Evolutionary conservation across 768 basidiomycete genomes (phyloP), one percentile per base, ranked within the genome.

Genomic region (Tephrocybe sp.): DNA sequence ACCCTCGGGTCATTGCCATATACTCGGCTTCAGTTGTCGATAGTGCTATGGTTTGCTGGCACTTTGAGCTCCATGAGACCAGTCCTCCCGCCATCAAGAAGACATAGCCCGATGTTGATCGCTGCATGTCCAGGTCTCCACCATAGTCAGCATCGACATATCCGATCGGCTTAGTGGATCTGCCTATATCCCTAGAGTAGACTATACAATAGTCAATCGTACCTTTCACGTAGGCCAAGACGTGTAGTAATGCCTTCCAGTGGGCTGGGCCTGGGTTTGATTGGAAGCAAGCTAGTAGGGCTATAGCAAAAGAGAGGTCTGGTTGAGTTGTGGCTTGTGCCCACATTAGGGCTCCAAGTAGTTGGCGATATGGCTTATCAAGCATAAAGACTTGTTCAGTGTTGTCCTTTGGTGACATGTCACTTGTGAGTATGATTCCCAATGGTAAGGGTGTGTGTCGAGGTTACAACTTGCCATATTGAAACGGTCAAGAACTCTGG

Each of bases 231-330:
- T 30, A 30, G 28, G 28, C 28, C 5, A 30, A 11, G 6, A 74
- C 39, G 48, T 70, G 70, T 25, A 69, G 62, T 15, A 71, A 57
- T 0, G 72, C 71, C 2, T 65, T 59, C 72, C 72, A 74, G 50
- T 77, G 75, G 0, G 48, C 54, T 0, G 54, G 44, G 0, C 66
- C 64, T 6, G 69, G 69, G 42, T 68, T 64, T 6, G 34, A 30
- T 17, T 57, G 48, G 53, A 62, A 67, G 0, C 59, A 57, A 0
- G 64, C 52, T 0, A 69, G 57, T 0, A 56, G 26, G 1, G 54
- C 52, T 4, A 64, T 50, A 8, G 65, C 55, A 44, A 48, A 65
- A 11, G 28, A 30, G 11, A 1, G 64, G 55, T 7, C 20, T 25
- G 41, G 5, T 5, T 11, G 28, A 30, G 28, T 30, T 5, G 28